phyloP scores from a whole-genome alignment of 1,139 yeast species.

The Hemisphaericaspora xylofermentans region DNA sequence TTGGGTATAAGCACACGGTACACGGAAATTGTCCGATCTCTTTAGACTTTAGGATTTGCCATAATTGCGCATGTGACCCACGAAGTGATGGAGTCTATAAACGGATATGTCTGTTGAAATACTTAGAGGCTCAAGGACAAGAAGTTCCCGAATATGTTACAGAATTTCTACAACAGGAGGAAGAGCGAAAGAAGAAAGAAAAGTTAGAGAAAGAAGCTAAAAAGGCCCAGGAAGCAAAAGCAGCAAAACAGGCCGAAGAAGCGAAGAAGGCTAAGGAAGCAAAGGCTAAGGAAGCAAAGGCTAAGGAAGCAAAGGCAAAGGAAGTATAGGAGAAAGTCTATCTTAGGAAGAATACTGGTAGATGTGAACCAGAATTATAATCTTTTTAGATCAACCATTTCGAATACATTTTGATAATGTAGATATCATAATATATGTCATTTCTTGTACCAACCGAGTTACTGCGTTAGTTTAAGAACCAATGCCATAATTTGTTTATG shows the following conservation, averaged over 20 bases:
- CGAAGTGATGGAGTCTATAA: conserved; percentile 50
- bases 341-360: no score
- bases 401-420: no score
- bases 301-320: background rate
- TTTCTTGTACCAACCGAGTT: no score
- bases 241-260: background rate
- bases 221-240: background rate
- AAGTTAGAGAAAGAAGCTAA: background rate
- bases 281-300: background rate
- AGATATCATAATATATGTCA: no score
- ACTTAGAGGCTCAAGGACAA: background rate
- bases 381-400: no score
- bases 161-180: background rate
- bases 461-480: no score
- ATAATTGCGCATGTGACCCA: conserved; percentile 52
- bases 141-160: background rate
- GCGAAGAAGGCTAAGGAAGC: background rate
- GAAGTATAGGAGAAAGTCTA: background rate
- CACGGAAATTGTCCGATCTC: conserved; percentile 59
- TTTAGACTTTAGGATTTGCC: conserved; percentile 38
- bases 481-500: no score
- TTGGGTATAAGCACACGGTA: conserved; percentile 78
- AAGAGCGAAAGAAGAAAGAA: background rate
- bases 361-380: no score
- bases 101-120: conserved; percentile 18